Base-by-base conservation (phyloP, 2,329 filamentous ascomycete genomes). In the Monosporascus sp. region DNA sequence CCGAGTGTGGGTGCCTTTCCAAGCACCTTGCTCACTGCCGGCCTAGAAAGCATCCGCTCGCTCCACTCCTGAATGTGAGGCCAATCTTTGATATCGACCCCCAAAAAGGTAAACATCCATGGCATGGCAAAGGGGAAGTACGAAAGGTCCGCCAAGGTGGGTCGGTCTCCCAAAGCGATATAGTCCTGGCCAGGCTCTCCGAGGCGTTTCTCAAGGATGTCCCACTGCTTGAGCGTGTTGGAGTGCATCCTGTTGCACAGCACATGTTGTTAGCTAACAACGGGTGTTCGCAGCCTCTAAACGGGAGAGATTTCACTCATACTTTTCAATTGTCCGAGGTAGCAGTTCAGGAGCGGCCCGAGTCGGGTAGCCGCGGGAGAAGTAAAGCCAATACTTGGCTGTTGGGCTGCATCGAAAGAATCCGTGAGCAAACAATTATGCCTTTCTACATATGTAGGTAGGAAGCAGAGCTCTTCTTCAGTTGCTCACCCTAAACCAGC, bases 51-150 rank as follows among this genome's bases (percentile, higher is more conserved):
- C 63, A 70, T 68, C 8, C 58, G 48, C 44, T 65, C 41, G 20
- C 50, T 52, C 68, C 67, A 70, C 1, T n/a, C 37, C 50, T 65
- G 40, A 41, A 69, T 68, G 38, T 65, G 50, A 3, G 68, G 66
- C 52, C 57, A 71, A 14, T 68, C 51, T 24, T 61, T 57, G 43
- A 70, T 61, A 51, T 70, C 58, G 2, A 70, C 67, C 2, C 58
- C 59, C 2, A 70, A 41, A 47, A 71, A 69, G 8, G 41, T 60
- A 52, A 70, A 70, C 67, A 71, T 70, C 61, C 63, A 70, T 3
- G 65, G 68, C 67, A 70, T 71, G 1, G 69, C 63, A 53, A 70
- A 72, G 2, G 68, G 69, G 38, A 69, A 65, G 51, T 68, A 71
- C 0, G 68, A 65, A 2, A 72, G 37, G 54, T 73, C 70, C 1